A percentile compares a stretch with the other conserved stretches of the same genome.
These are phyloP conservation scores for Oehlia diaphana DNA, from an alignment of 192 early-diverging fungal genomes.

Conservation along the genomic window DNA sequence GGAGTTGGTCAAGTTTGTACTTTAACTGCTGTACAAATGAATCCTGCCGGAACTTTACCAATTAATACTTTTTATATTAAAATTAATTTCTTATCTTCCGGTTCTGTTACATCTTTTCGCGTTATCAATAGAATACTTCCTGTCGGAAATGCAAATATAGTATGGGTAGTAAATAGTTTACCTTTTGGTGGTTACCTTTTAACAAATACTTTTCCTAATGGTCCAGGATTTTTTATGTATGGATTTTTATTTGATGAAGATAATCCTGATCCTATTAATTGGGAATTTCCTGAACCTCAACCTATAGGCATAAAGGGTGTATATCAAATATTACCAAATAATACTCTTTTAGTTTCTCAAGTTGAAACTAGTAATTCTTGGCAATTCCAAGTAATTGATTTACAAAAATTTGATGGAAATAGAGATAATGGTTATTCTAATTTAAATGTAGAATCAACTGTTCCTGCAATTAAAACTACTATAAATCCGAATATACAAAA, in stretches of 20 bases:
- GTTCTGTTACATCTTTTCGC: not conserved
- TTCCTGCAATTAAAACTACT: not conserved
- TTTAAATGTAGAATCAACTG: not conserved
- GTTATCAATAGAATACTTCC: not conserved
- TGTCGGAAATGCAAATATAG: not conserved
- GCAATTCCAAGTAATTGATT: not conserved
- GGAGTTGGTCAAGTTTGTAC: not conserved
- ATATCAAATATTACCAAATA: not conserved
- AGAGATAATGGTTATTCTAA: constrained; percentile 14
- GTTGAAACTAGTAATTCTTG: not conserved
- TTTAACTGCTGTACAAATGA: not conserved
- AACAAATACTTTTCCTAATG: not conserved
- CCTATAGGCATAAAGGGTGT: not conserved
- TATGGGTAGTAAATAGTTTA: not conserved
- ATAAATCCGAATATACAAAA: not conserved
- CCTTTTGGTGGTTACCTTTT: not conserved
- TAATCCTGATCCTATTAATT: not conserved
- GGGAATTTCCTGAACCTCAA: not conserved
- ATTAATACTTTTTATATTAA: not conserved
- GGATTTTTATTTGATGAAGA: not conserved
- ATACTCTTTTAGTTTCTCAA: not conserved
- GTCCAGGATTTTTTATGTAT: not conserved
- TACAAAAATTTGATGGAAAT: not conserved
- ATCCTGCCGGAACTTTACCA: too few relatives aligned
- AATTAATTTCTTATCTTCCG: constrained; percentile 3